phyloP scores from a whole-genome alignment of 192 early-diverging fungal species.

The Backusella tuberculispora region DNA sequence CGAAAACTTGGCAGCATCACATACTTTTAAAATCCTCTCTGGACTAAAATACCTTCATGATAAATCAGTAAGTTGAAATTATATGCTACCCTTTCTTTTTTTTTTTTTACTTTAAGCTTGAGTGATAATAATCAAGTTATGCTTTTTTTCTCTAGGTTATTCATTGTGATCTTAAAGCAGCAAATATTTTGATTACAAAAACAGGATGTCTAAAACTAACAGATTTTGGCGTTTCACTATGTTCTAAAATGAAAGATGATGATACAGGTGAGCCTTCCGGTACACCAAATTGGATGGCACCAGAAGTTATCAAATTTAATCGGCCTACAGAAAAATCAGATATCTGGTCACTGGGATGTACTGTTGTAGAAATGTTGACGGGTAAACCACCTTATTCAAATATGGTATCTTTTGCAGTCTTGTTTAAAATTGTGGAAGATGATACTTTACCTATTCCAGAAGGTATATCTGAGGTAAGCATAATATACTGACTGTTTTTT shows the following conservation, averaged over 20 bases:
- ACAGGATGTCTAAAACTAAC: constrained; percentile 92
- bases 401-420: constrained; percentile 83
- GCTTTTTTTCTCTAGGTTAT: constrained; percentile 50
- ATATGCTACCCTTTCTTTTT: neutral
- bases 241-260: constrained; percentile 73
- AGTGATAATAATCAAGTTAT: neutral
- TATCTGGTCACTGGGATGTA: constrained; percentile 96
- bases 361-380: constrained; percentile 88
- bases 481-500: neutral
- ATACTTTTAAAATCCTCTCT: constrained; percentile 85
- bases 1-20: constrained; percentile 86
- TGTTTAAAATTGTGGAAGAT: constrained; percentile 94
- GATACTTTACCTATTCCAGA: constrained; percentile 86
- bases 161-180: constrained; percentile 95
- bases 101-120: neutral
- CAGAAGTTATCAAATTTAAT: constrained; percentile 88
- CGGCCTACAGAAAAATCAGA: constrained; percentile 89
- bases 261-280: constrained; percentile 70
- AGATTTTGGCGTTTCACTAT: constrained; percentile 95
- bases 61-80: constrained; percentile 57
- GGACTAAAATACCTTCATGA: constrained; percentile 90
- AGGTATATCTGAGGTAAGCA: constrained; percentile 59
- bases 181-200: constrained; percentile 96
- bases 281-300: constrained; percentile 89
- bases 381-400: constrained; percentile 91